Conservation (phyloP, 2,329 filamentous ascomycete species). For the Talaromyces sp. region DNA sequence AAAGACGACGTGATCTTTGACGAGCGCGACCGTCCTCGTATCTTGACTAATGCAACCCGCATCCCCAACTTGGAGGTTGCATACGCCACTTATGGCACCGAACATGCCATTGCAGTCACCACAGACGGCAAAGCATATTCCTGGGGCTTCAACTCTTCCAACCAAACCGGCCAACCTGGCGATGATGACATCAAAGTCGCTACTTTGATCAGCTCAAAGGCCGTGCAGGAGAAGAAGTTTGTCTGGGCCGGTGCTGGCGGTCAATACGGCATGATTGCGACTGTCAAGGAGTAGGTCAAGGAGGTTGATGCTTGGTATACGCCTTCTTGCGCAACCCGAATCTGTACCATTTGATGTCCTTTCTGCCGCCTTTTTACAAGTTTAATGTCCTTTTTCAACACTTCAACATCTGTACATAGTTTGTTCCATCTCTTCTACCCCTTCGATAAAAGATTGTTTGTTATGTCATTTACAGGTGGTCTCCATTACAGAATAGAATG, state of each 20-base stretch:
- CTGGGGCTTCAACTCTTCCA: conserved; percentile 78
- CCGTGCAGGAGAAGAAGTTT: conserved; percentile 70
- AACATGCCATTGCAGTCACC: conserved; percentile 71
- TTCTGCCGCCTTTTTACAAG: background rate
- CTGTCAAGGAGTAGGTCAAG: background rate
- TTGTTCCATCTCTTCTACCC: background rate
- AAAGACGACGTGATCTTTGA: conserved; percentile 59
- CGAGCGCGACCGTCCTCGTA: conserved; percentile 59
- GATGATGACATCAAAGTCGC: conserved; percentile 77
- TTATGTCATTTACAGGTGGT: background rate
- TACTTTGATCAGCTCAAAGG: conserved; percentile 79
- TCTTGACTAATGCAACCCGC: conserved; percentile 50
- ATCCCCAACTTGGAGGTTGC: conserved; percentile 39
- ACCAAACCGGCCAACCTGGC: conserved; percentile 74
- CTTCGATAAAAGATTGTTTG: background rate
- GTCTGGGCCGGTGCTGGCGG: conserved; percentile 81
- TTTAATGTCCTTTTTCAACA: background rate
- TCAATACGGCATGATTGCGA: conserved; percentile 53
- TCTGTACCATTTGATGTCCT: background rate
- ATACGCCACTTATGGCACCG: conserved; percentile 62
- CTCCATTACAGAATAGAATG: background rate
- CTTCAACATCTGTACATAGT: background rate
- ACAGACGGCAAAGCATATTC: conserved; percentile 67
- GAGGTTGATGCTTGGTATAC: conserved; percentile 7
- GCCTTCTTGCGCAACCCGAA: background rate